Percentiles rank a stretch among this genome's conserved stretches.
Evolutionary conservation across 257 asterid species (phyloP).

Genomic region (Nicotiana obtusifolia): DNA sequence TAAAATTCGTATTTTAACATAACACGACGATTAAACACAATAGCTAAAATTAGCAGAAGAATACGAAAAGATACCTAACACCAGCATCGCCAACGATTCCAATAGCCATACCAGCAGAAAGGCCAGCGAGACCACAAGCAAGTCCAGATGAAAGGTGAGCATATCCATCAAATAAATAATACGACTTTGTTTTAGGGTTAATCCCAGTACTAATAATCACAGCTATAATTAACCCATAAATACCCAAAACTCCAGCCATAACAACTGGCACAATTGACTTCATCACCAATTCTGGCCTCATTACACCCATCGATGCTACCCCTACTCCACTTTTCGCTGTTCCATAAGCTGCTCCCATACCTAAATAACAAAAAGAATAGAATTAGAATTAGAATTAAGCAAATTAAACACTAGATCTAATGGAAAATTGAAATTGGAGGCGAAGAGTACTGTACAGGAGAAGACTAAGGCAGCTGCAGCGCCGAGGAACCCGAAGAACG

Average conservation of each 20-base stretch:
- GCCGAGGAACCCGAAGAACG: constrained; percentile 79
- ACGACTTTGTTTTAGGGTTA: constrained; percentile 63
- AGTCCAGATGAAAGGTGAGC: constrained; percentile 69
- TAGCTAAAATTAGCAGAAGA: background rate
- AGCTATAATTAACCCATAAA: constrained; percentile 68
- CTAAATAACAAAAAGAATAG: constrained; percentile 13
- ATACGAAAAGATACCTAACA: constrained; percentile 31
- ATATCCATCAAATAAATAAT: constrained; percentile 59
- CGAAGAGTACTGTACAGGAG: constrained; percentile 39
- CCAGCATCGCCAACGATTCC: constrained; percentile 78
- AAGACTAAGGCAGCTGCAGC: constrained; percentile 75
- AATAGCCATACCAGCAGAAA: constrained; percentile 79
- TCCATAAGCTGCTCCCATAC: constrained; percentile 79
- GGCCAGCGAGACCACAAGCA: constrained; percentile 73
- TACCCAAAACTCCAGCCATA: constrained; percentile 86
- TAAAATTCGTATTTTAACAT: background rate
- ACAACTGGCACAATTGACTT: constrained; percentile 78
- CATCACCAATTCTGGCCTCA: constrained; percentile 78
- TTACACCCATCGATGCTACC: constrained; percentile 78
- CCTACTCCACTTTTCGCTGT: constrained; percentile 82
- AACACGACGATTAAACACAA: background rate
- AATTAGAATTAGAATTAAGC: background rate
- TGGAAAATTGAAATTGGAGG: background rate
- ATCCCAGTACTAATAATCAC: constrained; percentile 69
- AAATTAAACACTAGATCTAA: constrained; percentile 25